Evolutionary conservation across 2,329 filamentous ascomycete species (phyloP).

Genomic region (Talaromyces sp.): DNA sequence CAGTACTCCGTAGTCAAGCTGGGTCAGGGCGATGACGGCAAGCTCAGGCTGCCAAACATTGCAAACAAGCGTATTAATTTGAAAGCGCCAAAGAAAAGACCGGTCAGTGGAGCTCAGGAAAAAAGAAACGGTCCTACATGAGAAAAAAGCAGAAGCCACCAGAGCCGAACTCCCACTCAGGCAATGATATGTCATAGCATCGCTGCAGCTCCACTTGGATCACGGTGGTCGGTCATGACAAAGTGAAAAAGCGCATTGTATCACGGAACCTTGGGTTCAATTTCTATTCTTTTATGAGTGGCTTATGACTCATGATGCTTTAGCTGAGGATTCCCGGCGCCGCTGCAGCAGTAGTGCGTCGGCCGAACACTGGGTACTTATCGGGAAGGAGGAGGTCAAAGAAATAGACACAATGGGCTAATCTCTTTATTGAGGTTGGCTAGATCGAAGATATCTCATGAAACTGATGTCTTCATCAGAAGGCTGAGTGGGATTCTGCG

Average conservation of each 20-base stretch:
- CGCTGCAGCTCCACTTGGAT: constrained; percentile 3
- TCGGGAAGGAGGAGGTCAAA: background rate
- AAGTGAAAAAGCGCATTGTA: background rate
- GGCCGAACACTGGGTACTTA: background rate
- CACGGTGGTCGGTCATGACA: background rate
- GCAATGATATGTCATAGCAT: constrained; percentile 9
- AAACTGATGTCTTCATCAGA: constrained; percentile 51
- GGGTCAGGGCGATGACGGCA: background rate
- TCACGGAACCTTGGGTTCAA: background rate
- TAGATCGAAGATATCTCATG: constrained; percentile 46
- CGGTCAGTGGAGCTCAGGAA: constrained; percentile 1
- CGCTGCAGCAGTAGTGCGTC: background rate
- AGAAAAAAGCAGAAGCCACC: background rate
- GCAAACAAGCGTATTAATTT: constrained; percentile 7
- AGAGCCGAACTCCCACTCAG: constrained; percentile 7
- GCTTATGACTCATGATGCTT: background rate
- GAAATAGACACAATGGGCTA: background rate
- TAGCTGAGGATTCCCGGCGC: background rate
- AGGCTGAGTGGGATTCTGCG: constrained; percentile 26
- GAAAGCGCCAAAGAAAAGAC: background rate
- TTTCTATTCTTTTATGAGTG: background rate
- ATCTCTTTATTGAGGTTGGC: constrained; percentile 24
- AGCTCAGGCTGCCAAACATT: constrained; percentile 1
- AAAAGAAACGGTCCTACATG: constrained; percentile 14
- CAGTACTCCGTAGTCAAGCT: background rate